A percentile compares a stretch with the other conserved stretches of the same genome.
Conservation (phyloP, 129 eudicot genomes). For the Centella asiatica region DNA sequence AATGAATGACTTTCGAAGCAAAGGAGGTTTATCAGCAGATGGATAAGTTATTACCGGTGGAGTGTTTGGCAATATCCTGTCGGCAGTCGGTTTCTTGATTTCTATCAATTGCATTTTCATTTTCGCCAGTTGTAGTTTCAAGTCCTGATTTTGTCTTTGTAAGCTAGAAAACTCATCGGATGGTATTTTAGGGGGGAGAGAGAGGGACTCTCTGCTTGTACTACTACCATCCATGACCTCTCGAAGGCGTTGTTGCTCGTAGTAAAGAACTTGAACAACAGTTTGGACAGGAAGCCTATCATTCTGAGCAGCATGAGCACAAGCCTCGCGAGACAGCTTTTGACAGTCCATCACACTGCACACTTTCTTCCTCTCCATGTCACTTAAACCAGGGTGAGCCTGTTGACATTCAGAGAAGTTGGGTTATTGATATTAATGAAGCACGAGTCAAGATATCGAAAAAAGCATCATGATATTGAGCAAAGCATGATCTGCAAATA, state of each 20-base stretch:
- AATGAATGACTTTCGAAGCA: constrained; percentile 73
- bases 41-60: constrained; percentile 26
- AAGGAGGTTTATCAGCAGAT: constrained; percentile 55
- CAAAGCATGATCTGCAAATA: neutral
- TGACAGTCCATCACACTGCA: constrained; percentile 97
- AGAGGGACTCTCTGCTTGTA: constrained; percentile 22
- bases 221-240: constrained; percentile 44
- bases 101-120: constrained; percentile 63
- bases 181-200: constrained; percentile 12
- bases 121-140: constrained; percentile 68
- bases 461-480: neutral
- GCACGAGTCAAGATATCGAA: neutral
- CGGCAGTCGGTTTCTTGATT: constrained; percentile 27
- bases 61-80: constrained; percentile 18
- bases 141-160: constrained; percentile 73
- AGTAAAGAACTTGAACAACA: constrained; percentile 90
- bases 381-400: constrained; percentile 87
- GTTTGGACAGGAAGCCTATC: constrained; percentile 89
- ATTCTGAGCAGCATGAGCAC: constrained; percentile 96
- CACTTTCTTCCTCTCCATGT: constrained; percentile 66
- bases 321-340: constrained; percentile 87
- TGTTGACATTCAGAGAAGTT: constrained; percentile 7
- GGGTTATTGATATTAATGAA: neutral
- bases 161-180: constrained; percentile 40
- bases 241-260: constrained; percentile 79